These are phyloP conservation scores for Hypoxylon sp. DNA, from an alignment of 2,329 filamentous ascomycete species.

Conservation along the genomic window DNA sequence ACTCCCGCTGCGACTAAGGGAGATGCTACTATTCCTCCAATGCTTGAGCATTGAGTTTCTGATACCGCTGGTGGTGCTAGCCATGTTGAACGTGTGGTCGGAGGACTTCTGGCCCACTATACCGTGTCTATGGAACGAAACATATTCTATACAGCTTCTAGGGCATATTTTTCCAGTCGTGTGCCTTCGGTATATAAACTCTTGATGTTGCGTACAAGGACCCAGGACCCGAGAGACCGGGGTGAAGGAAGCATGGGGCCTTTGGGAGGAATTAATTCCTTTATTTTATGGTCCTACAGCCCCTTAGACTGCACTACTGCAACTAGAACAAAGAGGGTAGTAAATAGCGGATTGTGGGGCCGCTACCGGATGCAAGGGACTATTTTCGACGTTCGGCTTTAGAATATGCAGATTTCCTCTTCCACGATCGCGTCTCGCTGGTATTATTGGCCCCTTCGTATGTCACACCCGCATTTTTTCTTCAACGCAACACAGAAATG, in stretches of 20 bases:
- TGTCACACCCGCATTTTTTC: background rate
- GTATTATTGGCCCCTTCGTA: background rate
- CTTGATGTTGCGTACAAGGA: conserved; percentile 8
- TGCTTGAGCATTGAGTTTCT: conserved; percentile 36
- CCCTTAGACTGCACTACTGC: conserved; percentile 1
- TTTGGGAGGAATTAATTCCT: conserved; percentile 10
- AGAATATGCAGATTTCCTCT: conserved; percentile 13
- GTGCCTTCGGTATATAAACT: conserved; percentile 29
- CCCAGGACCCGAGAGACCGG: conserved; percentile 4
- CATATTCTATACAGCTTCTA: conserved; percentile 14
- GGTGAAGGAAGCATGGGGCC: conserved; percentile 17
- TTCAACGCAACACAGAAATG: conserved; percentile 3
- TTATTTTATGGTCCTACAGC: conserved; percentile 7
- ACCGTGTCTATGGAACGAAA: conserved; percentile 5
- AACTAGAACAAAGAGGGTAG: conserved; percentile 32
- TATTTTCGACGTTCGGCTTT: conserved; percentile 32
- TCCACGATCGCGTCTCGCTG: conserved; percentile 1
- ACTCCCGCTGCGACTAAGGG: conserved; percentile 30
- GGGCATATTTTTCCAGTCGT: conserved; percentile 1
- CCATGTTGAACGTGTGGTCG: conserved; percentile 26
- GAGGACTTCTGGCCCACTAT: conserved; percentile 9
- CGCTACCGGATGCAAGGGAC: conserved; percentile 42
- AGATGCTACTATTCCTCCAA: conserved; percentile 36
- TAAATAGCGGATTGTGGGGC: conserved; percentile 31
- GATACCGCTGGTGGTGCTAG: conserved; percentile 21